These are phyloP conservation scores for Neonectria sp. DNA, from an alignment of 2,329 filamentous ascomycete genomes.

Conservation along the genomic window DNA sequence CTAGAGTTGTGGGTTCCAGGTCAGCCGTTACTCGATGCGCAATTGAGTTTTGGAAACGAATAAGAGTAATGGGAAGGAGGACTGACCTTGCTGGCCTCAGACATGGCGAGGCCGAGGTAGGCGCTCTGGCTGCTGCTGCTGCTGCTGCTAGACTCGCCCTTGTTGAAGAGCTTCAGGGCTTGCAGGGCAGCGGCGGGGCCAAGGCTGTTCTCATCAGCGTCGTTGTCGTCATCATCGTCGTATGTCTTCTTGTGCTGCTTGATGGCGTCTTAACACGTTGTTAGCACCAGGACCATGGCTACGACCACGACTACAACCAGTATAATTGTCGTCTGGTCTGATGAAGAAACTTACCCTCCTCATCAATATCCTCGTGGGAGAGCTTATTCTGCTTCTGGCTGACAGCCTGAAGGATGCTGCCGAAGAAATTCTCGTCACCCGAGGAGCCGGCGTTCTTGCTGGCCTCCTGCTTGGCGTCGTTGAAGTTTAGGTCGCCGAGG, in stretches of 20 bases:
- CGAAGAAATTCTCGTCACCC: conserved; percentile 65
- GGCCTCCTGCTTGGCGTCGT: conserved; percentile 64
- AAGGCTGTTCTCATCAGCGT: conserved; percentile 65
- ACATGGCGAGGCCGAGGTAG: conserved; percentile 90
- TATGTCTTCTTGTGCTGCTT: conserved; percentile 84
- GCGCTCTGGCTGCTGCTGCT: conserved; percentile 79
- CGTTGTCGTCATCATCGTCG: conserved; percentile 62
- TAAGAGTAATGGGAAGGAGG: neutral
- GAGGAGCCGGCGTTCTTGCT: conserved; percentile 62
- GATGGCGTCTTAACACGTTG: conserved; percentile 69
- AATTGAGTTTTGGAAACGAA: neutral
- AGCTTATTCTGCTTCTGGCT: conserved; percentile 65
- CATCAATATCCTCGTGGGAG: conserved; percentile 63
- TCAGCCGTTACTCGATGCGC: conserved; percentile 19
- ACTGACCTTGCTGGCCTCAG: conserved; percentile 82
- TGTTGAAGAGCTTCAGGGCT: conserved; percentile 84
- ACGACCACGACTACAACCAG: neutral
- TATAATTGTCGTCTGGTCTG: neutral
- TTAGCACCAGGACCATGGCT: neutral
- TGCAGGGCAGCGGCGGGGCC: conserved; percentile 86
- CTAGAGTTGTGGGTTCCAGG: conserved; percentile 49
- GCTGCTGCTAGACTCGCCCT: conserved; percentile 63
- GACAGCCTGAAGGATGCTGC: conserved; percentile 62
- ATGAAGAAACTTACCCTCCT: conserved; percentile 59
- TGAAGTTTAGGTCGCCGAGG: conserved; percentile 65